phyloP scores from a whole-genome alignment of 352 stramenopile species.

The Pythium rhizo-oryzae region DNA sequence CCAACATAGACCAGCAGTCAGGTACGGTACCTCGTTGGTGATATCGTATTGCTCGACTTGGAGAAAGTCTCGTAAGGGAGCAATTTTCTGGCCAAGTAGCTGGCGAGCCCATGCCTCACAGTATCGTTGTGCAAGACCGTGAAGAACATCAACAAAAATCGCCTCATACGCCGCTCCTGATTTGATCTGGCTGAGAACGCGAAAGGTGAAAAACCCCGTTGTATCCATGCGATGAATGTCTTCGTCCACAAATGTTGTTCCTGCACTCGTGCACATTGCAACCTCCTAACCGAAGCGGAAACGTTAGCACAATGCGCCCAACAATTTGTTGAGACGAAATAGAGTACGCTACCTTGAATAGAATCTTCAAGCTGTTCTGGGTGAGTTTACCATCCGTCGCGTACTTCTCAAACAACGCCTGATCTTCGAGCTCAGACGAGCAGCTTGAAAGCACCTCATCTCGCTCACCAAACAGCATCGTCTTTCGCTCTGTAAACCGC shows the following conservation, averaged over 20 bases:
- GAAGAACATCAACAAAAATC: conserved; percentile 58
- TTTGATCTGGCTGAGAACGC: conserved; percentile 50
- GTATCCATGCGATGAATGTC: conserved; percentile 44
- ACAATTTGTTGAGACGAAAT: too few relatives aligned
- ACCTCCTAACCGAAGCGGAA: background rate
- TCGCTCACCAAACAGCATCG: conserved; percentile 49
- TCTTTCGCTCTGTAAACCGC: conserved; percentile 46
- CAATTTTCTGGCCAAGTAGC: conserved; percentile 66
- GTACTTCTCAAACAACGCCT: conserved; percentile 8
- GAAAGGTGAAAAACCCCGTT: conserved; percentile 61
- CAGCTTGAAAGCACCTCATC: background rate
- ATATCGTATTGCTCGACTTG: conserved; percentile 69
- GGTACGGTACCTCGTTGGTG: conserved; percentile 72
- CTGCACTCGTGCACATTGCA: conserved; percentile 19
- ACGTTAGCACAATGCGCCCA: too few relatives aligned
- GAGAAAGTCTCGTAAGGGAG: conserved; percentile 60
- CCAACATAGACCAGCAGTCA: background rate
- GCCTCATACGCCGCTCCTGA: conserved; percentile 37
- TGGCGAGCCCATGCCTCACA: conserved; percentile 68
- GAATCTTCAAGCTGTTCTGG: conserved; percentile 23
- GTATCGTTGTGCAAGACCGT: conserved; percentile 60
- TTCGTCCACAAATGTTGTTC: conserved; percentile 62
- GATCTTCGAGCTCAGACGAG: background rate
- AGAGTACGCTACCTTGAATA: conserved; percentile 35
- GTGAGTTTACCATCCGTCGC: conserved; percentile 7